Conservation (phyloP, 805 yeast genomes). For the Kuraishia hungarica region DNA sequence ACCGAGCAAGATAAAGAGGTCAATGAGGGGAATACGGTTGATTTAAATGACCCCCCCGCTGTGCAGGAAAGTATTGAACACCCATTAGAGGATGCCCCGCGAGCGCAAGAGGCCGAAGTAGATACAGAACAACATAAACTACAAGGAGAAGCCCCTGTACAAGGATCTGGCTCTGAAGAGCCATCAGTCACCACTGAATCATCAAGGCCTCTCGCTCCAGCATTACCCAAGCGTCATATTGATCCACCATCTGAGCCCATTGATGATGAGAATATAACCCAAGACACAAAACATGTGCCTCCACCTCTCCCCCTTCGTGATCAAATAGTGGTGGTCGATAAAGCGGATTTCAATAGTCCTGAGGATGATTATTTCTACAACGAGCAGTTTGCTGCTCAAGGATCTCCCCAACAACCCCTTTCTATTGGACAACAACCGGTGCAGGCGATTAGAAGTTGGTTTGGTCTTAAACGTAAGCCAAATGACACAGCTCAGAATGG, state of each 20-base stretch:
- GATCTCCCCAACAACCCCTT: not conserved
- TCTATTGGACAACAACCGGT: conserved; percentile 1
- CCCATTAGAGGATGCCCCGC: not conserved
- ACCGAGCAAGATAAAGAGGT: too few relatives aligned
- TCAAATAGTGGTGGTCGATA: conserved; percentile 5
- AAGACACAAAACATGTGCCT: not conserved
- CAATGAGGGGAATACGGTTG: not conserved
- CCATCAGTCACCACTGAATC: too few relatives aligned
- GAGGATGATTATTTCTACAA: conserved; percentile 3
- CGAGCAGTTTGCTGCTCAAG: not conserved
- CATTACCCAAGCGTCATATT: not conserved
- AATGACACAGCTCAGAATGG: conserved; percentile 7
- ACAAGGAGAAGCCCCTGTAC: too few relatives aligned
- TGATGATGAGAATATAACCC: not conserved
- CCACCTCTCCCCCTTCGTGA: conserved; percentile 3
- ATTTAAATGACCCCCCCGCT: not conserved
- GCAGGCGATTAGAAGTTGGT: conserved; percentile 16
- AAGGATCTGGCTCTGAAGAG: too few relatives aligned
- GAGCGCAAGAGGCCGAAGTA: too few relatives aligned
- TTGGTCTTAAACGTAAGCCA: conserved; percentile 17
- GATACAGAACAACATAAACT: too few relatives aligned
- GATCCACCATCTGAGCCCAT: not conserved
- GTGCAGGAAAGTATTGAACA: not conserved
- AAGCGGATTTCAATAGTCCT: conserved; percentile 1
- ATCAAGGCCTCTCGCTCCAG: not conserved